phyloP scores from a whole-genome alignment of 495 filamentous ascomycete genomes.

The Durotheca rogersii region DNA sequence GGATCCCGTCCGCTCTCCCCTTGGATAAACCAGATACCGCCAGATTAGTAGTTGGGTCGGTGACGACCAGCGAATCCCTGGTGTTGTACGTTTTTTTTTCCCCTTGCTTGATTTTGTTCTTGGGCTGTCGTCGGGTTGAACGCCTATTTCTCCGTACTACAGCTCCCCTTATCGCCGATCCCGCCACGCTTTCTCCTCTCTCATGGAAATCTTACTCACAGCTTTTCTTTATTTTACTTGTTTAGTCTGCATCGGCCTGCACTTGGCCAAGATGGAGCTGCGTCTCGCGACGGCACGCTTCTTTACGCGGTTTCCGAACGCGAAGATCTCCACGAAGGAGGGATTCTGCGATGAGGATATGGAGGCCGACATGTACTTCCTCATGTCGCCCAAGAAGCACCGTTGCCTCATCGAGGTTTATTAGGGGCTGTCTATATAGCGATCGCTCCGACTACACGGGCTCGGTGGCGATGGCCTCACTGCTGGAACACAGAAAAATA shows the following conservation, averaged over 20 bases:
- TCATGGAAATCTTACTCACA: too few species aligned
- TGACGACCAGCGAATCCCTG: constrained; percentile 52
- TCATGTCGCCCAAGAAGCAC: constrained; percentile 45
- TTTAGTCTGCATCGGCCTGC: constrained; percentile 41
- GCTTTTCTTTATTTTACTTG: constrained; percentile 15
- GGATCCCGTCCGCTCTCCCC: too few species aligned
- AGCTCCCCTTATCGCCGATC: too few species aligned
- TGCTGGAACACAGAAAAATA: too few species aligned
- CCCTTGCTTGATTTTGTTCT: too few species aligned
- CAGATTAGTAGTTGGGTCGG: constrained; percentile 51
- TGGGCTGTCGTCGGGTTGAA: too few species aligned
- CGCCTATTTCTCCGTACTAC: too few species aligned
- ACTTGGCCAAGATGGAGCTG: constrained; percentile 38
- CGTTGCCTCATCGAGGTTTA: constrained; percentile 47
- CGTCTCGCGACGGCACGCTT: constrained; percentile 34
- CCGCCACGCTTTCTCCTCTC: too few species aligned
- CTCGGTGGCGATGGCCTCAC: too few species aligned
- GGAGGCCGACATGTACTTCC: constrained; percentile 43
- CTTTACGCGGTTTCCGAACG: constrained; percentile 36
- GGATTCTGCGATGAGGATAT: constrained; percentile 51
- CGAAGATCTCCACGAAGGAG: constrained; percentile 32
- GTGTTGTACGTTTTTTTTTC: constrained; percentile 50
- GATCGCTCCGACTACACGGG: too few species aligned
- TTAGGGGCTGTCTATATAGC: too few species aligned
- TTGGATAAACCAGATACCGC: constrained; percentile 17